phyloP scores from a whole-genome alignment of 2,329 filamentous ascomycete genomes.

The Fusarium paranaense region DNA sequence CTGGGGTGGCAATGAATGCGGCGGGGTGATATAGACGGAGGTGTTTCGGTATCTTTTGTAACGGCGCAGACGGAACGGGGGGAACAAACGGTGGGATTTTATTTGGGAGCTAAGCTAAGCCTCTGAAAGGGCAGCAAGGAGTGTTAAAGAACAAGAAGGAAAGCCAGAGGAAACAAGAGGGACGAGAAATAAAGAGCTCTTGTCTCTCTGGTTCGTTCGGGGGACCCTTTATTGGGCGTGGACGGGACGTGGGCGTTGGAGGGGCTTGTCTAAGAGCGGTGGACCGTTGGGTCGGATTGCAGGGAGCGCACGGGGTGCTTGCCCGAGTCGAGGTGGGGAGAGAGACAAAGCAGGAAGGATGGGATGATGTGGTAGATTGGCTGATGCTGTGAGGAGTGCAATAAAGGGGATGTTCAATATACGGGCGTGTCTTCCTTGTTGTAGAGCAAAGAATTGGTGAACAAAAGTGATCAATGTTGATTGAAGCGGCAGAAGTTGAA shows the following conservation, averaged over 20 bases:
- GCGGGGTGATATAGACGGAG: constrained; percentile 34
- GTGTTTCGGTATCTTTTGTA: constrained; percentile 31
- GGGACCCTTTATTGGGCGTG: constrained; percentile 41
- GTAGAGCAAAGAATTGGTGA: background rate
- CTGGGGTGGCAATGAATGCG: constrained; percentile 34
- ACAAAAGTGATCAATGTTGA: constrained; percentile 7
- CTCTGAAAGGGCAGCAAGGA: constrained; percentile 27
- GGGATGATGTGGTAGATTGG: background rate
- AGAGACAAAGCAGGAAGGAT: constrained; percentile 27
- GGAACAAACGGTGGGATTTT: constrained; percentile 36
- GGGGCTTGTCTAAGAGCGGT: constrained; percentile 45
- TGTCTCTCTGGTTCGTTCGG: constrained; percentile 31
- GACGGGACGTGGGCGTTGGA: constrained; percentile 26
- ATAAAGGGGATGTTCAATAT: background rate
- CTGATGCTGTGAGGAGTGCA: background rate
- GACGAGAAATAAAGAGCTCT: constrained; percentile 9
- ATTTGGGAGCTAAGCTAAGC: constrained; percentile 44
- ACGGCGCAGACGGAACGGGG: constrained; percentile 22
- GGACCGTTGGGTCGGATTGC: constrained; percentile 47
- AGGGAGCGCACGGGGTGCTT: constrained; percentile 37
- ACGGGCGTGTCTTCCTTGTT: background rate
- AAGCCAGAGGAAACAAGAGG: constrained; percentile 14
- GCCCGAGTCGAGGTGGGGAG: constrained; percentile 41
- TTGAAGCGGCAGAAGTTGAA: background rate
- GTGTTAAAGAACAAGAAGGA: constrained; percentile 16